Evolutionary conservation across 768 basidiomycete species (phyloP).

Genomic region (Lentinula lateritia): DNA sequence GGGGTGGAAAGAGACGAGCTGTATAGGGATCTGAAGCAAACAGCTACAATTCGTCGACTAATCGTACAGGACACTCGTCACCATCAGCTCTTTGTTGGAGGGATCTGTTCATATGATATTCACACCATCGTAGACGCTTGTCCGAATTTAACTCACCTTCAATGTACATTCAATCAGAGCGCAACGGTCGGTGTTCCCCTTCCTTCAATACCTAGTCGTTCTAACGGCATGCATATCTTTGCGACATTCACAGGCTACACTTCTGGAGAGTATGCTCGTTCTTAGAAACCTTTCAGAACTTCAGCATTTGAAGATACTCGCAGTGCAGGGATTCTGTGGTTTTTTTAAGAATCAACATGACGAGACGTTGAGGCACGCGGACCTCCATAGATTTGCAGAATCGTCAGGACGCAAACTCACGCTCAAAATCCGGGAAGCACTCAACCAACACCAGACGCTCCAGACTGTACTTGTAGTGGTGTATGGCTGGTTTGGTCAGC

Average conservation of each 20-base stretch:
- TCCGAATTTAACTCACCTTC: neutral
- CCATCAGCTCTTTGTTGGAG: neutral
- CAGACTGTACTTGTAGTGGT: neutral
- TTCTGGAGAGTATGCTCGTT: neutral
- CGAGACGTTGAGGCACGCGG: neutral
- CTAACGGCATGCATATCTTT: neutral
- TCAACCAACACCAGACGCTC: neutral
- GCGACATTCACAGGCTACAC: neutral
- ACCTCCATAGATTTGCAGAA: neutral
- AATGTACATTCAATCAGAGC: neutral
- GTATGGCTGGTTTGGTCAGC: neutral
- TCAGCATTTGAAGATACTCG: neutral
- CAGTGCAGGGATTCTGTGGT: too few relatives aligned
- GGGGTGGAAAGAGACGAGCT: neutral
- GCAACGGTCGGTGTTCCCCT: neutral
- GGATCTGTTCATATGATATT: neutral
- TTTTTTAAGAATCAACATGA: too few relatives aligned
- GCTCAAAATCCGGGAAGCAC: neutral
- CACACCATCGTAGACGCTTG: neutral
- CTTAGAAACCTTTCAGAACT: neutral
- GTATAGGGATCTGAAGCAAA: neutral
- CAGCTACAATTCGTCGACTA: neutral
- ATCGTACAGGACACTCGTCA: neutral
- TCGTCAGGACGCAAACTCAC: neutral
- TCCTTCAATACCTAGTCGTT: too few relatives aligned